These are phyloP conservation scores for Vanrija humicola DNA, from an alignment of 1,284 basidiomycete species.

Conservation along the genomic window DNA sequence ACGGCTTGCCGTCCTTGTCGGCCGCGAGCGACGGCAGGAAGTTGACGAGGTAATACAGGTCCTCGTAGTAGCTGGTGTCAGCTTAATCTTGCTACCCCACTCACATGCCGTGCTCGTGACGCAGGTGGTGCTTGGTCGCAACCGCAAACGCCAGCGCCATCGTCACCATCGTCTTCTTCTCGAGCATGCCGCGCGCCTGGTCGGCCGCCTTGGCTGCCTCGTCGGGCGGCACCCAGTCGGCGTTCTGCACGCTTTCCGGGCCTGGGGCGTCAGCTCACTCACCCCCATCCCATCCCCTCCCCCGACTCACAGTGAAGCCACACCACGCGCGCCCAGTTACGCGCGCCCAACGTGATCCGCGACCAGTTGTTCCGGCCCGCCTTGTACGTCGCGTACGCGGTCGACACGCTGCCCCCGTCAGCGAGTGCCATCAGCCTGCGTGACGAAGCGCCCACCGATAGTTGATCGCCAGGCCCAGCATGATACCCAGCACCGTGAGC, in stretches of 20 bases:
- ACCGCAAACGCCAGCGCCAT: constrained; percentile 59
- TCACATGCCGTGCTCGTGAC: constrained; percentile 62
- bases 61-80: constrained; percentile 38
- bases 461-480: constrained; percentile 43
- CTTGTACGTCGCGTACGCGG: constrained; percentile 70
- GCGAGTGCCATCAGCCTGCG: background rate
- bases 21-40: constrained; percentile 37
- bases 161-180: constrained; percentile 70
- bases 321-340: constrained; percentile 39
- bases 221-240: constrained; percentile 17
- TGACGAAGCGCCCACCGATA: constrained; percentile 31
- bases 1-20: constrained; percentile 32
- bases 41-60: constrained; percentile 41
- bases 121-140: constrained; percentile 52
- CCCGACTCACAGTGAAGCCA: constrained; percentile 42
- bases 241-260: constrained; percentile 28
- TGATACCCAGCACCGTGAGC: constrained; percentile 40
- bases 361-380: constrained; percentile 69
- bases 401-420: constrained; percentile 56
- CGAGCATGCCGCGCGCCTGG: constrained; percentile 56
- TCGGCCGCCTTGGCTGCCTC: constrained; percentile 48
- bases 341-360: constrained; percentile 57
- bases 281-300: too few relatives aligned
- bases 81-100: constrained; percentile 1
- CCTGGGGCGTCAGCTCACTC: constrained; percentile 13